Evolutionary conservation across 169 alveolate species (phyloP), one percentile per base, ranked within the genome.

Genomic region (Eimeria praecox): DNA sequence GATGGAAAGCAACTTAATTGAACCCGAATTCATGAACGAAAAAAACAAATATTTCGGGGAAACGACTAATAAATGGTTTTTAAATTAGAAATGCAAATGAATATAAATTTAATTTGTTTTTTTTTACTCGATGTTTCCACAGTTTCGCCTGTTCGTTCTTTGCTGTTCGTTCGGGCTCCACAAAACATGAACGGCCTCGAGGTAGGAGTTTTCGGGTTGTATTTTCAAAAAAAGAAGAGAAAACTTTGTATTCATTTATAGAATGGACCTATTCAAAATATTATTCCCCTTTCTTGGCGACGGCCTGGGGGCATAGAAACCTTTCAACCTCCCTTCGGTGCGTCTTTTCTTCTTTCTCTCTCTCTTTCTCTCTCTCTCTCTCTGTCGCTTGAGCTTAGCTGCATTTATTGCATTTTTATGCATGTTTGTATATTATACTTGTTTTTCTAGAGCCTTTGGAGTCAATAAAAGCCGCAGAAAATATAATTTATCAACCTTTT

Each of bases 191-290:
- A 35, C 9, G 30, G 30, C 12, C 35, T 52, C 42, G 30, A 20
- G 52, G 91, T 82, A 59, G 38, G 59, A 40, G 18, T 54, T 27
- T 6, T 6, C 59, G 33, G 56, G 8, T 22, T 22, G 33, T 5
- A n/a, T 27, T 27, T 66, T 38, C 14, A 9, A 12, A 12, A 14
- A 59, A 9, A 59, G n/a, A 3, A 59, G 18, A 59, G 8, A 18
- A 9, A 59, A 27, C 20, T n/a, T 18, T 69, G 2, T 6, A 69
- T 69, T 69, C 35, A 12, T 69, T 69, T 69, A 30, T 2, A 82
- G 91, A n/a, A 82, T 82, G 91, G 91, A 44, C 75, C 91, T 1
- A 3, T 82, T 1, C 3, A 46, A 35, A 82, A 52, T 52, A 35
- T 46, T 1, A 24, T 82, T 82, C 91, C 91, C 10, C 22, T 16